Percentiles rank a stretch among this genome's conserved stretches.
Conservation (phyloP, 768 basidiomycete genomes). For the Mycena venus region DNA sequence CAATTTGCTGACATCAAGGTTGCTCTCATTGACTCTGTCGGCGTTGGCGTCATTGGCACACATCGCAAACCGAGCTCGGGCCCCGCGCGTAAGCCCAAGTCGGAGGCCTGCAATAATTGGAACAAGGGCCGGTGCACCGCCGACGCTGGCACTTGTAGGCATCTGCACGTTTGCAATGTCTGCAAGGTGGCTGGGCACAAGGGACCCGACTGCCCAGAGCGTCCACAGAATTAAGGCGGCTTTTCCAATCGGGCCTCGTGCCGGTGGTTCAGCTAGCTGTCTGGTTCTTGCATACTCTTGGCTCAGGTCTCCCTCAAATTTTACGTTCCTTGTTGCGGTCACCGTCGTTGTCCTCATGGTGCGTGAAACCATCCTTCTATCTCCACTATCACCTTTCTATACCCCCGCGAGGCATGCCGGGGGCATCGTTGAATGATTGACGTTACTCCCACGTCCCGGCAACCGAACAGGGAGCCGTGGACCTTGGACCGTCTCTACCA, state of each 20-base stretch:
- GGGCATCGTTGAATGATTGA: background rate
- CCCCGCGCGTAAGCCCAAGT: background rate
- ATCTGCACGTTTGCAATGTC: constrained; percentile 9
- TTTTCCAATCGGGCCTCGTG: background rate
- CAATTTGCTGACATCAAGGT: too few relatives aligned
- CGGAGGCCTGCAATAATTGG: too few relatives aligned
- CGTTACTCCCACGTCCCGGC: constrained; percentile 6
- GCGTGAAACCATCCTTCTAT: too few relatives aligned
- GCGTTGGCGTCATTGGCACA: background rate
- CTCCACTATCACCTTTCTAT: too few relatives aligned
- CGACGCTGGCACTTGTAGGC: too few relatives aligned
- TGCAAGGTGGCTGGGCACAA: constrained; percentile 13
- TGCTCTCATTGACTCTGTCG: constrained; percentile 2
- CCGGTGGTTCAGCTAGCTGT: background rate
- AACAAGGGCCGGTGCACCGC: too few relatives aligned
- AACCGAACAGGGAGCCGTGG: constrained; percentile 22
- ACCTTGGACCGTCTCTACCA: constrained; percentile 6
- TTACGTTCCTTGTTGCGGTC: background rate
- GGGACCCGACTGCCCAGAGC: background rate
- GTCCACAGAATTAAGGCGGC: too few relatives aligned
- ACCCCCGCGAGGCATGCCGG: too few relatives aligned
- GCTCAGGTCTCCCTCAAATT: background rate
- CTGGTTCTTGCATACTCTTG: too few relatives aligned
- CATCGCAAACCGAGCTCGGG: background rate
- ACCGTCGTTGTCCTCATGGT: background rate